Percentiles rank a stretch among this genome's conserved stretches.
phyloP scores from a whole-genome alignment of 495 filamentous ascomycete species.

The Podospora bellae-mahoneyi region DNA sequence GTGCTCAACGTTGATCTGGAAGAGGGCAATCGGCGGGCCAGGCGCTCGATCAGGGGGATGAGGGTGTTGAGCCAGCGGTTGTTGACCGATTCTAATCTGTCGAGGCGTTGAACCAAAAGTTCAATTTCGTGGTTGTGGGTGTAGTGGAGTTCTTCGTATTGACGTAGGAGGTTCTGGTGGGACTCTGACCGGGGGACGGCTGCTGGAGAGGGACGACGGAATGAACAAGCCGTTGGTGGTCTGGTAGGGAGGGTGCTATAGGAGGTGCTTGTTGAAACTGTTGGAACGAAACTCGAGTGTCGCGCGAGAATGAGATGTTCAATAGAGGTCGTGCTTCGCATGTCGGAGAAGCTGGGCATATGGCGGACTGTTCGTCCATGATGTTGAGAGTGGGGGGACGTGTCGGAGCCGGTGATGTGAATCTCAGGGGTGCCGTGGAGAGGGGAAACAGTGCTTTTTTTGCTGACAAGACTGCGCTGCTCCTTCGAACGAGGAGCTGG shows the following conservation, averaged over 20 bases:
- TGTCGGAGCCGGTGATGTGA: background rate
- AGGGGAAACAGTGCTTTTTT: background rate
- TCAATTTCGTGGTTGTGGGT: constrained; percentile 36
- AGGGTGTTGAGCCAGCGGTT: constrained; percentile 33
- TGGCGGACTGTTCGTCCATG: background rate
- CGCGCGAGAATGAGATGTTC: background rate
- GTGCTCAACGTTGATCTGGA: background rate
- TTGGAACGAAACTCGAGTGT: background rate
- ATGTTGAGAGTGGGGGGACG: constrained; percentile 19
- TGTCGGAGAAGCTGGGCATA: constrained; percentile 1
- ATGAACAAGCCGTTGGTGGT: background rate
- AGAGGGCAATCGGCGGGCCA: constrained; percentile 23
- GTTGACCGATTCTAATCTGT: constrained; percentile 33
- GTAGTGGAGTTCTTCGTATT: constrained; percentile 35
- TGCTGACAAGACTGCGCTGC: background rate
- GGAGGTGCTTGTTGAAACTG: background rate
- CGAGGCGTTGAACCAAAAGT: constrained; percentile 26
- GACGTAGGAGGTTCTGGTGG: constrained; percentile 27
- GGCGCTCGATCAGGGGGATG: constrained; percentile 32
- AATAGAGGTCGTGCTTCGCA: background rate
- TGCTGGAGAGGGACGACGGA: background rate
- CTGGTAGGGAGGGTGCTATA: background rate
- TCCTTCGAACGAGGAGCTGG: background rate
- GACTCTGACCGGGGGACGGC: constrained; percentile 17
- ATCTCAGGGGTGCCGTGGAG: background rate